A percentile compares a stretch with the other conserved stretches of the same genome.
Evolutionary conservation across 352 stramenopile genomes (phyloP).

Genomic region (Globisporangium solare): DNA sequence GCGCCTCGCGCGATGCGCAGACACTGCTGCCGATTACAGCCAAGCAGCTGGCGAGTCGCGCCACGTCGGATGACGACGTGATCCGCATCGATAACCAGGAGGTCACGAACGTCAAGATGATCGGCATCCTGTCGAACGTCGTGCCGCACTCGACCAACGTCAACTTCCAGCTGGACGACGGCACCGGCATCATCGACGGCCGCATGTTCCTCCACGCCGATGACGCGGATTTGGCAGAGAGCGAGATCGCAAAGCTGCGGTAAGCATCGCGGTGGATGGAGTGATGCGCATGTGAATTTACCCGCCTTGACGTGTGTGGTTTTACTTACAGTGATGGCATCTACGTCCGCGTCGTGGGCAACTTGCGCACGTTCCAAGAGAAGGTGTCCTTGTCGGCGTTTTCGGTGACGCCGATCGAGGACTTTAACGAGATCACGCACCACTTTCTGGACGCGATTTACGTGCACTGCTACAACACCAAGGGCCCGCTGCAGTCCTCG

Average conservation of each 20-base stretch:
- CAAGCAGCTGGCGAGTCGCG: slow-evolving; percentile 69
- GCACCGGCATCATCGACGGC: slow-evolving; percentile 88
- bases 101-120: slow-evolving; percentile 85
- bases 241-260: slow-evolving; percentile 48
- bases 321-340: slow-evolving; percentile 54
- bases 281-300: background rate
- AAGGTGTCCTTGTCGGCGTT: slow-evolving; percentile 87
- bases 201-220: slow-evolving; percentile 90
- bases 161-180: slow-evolving; percentile 93
- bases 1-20: slow-evolving; percentile 57
- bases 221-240: slow-evolving; percentile 70
- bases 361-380: slow-evolving; percentile 89
- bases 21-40: slow-evolving; percentile 92
- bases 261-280: slow-evolving; percentile 12
- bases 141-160: slow-evolving; percentile 88
- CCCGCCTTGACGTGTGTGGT: background rate
- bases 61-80: slow-evolving; percentile 51
- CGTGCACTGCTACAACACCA: slow-evolving; percentile 84
- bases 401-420: slow-evolving; percentile 74
- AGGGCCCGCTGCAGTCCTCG: slow-evolving; percentile 37
- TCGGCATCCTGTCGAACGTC: slow-evolving; percentile 79
- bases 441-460: slow-evolving; percentile 95
- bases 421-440: slow-evolving; percentile 95
- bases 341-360: slow-evolving; percentile 91
- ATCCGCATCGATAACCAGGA: slow-evolving; percentile 88